A percentile compares a stretch with the other conserved stretches of the same genome.
Evolutionary conservation across 2,329 filamentous ascomycete species (phyloP).

Genomic region (Ophiosphaerella korrae): DNA sequence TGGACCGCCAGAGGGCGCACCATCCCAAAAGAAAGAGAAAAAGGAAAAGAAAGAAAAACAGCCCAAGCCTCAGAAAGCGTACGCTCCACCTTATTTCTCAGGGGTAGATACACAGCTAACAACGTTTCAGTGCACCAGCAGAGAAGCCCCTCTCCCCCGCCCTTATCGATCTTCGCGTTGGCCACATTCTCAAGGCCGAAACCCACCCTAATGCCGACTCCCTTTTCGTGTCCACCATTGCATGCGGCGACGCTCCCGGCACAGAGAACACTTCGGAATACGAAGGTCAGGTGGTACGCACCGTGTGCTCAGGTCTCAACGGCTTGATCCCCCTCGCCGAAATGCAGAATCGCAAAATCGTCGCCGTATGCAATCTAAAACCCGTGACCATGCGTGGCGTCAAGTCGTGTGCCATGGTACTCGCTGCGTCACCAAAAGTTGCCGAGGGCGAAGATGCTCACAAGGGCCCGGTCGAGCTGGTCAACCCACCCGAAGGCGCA

Average conservation of each 20-base stretch:
- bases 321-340: constrained; percentile 89
- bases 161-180: constrained; percentile 93
- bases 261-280: constrained; percentile 89
- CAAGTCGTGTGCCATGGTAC: constrained; percentile 84
- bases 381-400: constrained; percentile 98
- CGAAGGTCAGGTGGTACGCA: constrained; percentile 89
- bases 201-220: constrained; percentile 97
- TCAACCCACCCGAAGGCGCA: constrained; percentile 77
- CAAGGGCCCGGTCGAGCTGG: constrained; percentile 91
- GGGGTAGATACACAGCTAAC: constrained; percentile 17
- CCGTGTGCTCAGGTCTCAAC: constrained; percentile 95
- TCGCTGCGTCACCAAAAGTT: constrained; percentile 85
- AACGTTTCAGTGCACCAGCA: constrained; percentile 55
- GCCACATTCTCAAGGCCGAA: constrained; percentile 94
- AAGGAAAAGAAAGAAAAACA: constrained; percentile 93
- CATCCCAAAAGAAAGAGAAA: constrained; percentile 70
- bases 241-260: constrained; percentile 84
- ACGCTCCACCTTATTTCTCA: constrained; percentile 9
- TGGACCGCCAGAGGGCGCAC: constrained; percentile 49
- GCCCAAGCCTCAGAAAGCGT: constrained; percentile 68
- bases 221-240: constrained; percentile 92
- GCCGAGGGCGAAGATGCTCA: constrained; percentile 83
- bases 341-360: constrained; percentile 95
- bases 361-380: constrained; percentile 97
- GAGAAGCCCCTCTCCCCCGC: constrained; percentile 79